phyloP scores from a whole-genome alignment of 73 alveolate genomes.

The Stentor coeruleus region DNA sequence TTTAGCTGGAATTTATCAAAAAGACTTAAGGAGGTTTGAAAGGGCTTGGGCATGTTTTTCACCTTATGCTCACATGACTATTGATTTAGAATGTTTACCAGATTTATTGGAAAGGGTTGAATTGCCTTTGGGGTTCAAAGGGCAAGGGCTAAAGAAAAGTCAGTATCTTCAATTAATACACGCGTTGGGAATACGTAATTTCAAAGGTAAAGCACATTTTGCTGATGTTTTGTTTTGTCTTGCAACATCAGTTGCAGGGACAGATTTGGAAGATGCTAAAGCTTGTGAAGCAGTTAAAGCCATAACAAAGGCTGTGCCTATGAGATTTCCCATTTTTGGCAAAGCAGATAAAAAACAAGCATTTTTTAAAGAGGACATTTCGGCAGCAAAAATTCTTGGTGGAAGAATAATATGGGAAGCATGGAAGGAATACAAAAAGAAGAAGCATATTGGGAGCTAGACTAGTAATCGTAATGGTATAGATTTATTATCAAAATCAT shows the following conservation, averaged over 20 bases:
- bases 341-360: background rate
- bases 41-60: constrained; percentile 43
- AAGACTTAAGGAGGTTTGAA: constrained; percentile 41
- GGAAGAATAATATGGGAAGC: background rate
- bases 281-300: background rate
- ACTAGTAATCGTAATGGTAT: too few species aligned
- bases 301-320: background rate
- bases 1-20: constrained; percentile 31
- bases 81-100: constrained; percentile 40
- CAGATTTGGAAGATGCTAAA: constrained; percentile 18
- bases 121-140: constrained; percentile 63
- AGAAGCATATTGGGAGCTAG: too few species aligned
- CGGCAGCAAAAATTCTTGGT: constrained; percentile 16
- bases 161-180: constrained; percentile 37
- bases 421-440: background rate
- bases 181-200: constrained; percentile 46
- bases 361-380: background rate
- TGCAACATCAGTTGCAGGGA: constrained; percentile 48
- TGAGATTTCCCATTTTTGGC: background rate
- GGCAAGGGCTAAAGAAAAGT: constrained; percentile 28
- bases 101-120: constrained; percentile 34
- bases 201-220: constrained; percentile 50
- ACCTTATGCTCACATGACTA: constrained; percentile 46
- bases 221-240: constrained; percentile 60
- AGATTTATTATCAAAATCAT: too few species aligned